Percentiles rank a stretch among this genome's conserved stretches.
Conservation (phyloP, 192 early-diverging fungal species). For the Coemansia sp. region DNA sequence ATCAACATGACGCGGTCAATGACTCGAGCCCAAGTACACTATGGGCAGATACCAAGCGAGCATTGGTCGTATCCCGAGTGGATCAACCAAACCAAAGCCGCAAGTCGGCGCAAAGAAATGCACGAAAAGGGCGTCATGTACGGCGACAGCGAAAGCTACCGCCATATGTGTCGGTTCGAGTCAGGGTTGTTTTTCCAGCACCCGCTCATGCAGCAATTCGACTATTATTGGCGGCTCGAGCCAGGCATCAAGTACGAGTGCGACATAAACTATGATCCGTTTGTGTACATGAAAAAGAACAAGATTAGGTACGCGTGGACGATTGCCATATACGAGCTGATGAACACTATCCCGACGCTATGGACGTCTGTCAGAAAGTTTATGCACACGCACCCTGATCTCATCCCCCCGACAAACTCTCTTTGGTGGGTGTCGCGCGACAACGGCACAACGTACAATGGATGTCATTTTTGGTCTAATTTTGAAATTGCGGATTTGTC, state of each 20-base stretch:
- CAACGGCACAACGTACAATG: constrained; percentile 55
- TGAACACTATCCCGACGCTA: constrained; percentile 46
- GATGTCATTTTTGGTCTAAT: constrained; percentile 82
- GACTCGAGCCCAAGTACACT: constrained; percentile 57
- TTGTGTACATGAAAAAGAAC: constrained; percentile 46
- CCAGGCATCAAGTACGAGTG: constrained; percentile 49
- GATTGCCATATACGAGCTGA: constrained; percentile 47
- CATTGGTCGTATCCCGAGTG: constrained; percentile 78
- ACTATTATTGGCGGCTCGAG: constrained; percentile 55
- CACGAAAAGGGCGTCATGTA: constrained; percentile 36
- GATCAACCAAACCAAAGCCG: constrained; percentile 62
- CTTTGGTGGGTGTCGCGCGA: constrained; percentile 33
- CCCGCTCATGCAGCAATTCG: constrained; percentile 40
- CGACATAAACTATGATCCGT: constrained; percentile 55
- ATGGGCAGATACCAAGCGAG: constrained; percentile 62
- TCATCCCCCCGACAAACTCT: constrained; percentile 26
- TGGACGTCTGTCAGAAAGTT: constrained; percentile 56
- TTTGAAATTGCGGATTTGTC: constrained; percentile 83
- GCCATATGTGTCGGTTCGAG: constrained; percentile 51
- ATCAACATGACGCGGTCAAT: constrained; percentile 55
- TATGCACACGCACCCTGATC: constrained; percentile 19
- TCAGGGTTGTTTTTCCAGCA: constrained; percentile 45
- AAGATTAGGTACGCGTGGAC: constrained; percentile 47
- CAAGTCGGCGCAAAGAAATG: constrained; percentile 56
- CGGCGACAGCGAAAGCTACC: constrained; percentile 48